Evolutionary conservation across 73 alveolate species (phyloP).

Genomic region (Paramecium sonneborni): DNA sequence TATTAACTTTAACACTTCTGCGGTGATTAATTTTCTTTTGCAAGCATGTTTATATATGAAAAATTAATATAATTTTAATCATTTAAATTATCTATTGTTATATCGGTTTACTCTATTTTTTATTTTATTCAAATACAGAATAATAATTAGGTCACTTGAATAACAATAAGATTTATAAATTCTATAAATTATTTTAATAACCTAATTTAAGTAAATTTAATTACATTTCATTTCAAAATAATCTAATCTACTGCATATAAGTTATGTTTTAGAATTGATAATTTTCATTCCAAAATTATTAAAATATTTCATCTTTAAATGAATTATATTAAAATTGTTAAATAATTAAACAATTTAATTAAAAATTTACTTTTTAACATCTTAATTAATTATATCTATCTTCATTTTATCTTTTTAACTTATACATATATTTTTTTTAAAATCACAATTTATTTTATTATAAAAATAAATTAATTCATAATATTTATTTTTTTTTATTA

Average conservation of each 20-base stretch:
- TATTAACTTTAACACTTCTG: neutral
- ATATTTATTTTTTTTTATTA: no score
- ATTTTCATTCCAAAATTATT: neutral
- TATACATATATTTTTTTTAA: no score
- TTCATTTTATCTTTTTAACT: no score
- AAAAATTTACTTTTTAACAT: no score
- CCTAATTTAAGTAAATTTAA: neutral
- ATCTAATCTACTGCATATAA: neutral
- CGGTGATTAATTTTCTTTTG: neutral
- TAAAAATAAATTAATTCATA: no score
- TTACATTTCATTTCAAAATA: neutral
- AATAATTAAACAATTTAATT: no score
- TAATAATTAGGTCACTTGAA: neutral
- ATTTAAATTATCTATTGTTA: neutral
- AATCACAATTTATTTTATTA: no score
- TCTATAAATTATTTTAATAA: neutral
- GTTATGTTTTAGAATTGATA: neutral
- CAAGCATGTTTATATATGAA: neutral
- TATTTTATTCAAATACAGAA: neutral
- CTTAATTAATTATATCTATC: no score
- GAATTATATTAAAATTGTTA: no score
- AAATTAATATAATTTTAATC: neutral
- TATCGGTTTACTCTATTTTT: neutral
- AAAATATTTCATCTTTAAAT: no score
- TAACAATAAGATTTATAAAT: neutral